Base-by-base conservation (phyloP, 331 rosid species). In the Arachis monticola region DNA sequence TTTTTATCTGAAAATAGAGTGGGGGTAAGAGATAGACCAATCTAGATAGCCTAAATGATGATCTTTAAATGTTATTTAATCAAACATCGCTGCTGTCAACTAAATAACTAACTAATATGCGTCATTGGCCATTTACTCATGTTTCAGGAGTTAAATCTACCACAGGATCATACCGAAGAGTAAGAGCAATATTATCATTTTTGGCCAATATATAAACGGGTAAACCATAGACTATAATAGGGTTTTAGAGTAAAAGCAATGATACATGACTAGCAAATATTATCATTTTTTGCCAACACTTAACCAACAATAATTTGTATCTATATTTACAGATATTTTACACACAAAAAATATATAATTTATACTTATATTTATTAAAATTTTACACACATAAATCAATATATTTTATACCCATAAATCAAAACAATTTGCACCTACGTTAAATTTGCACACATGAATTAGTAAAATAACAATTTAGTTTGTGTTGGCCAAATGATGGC, bases 81-180 rank as follows among this genome's bases (percentile, higher is more conserved):
- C 51, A 42, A 42, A 42, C 8, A 64, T 50, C 44, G 22, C 67
- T 63, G 68, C 51, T 13, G 31, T 41, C 68, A 62, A 62, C 48
- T 40, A 35, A 38, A 35, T 63, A 7, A 40, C 50, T 38, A 41
- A 32, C 14, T 12, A 7, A 31, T 41, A 12, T 13, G 50, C 45
- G 1, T 63, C 50, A 31, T 31, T 8, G 52, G 40, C 13, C 50
- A 10, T 46, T 14, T 17, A 17, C 17, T 53, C 64, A 40, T 64
- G 9, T 53, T 69, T 22, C 62, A 7, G 4, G 51, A 55, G 55
- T 55, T 40, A 14, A 53, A 40, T 55, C 17, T 40, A 6, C 45
- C 45, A 70, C 17, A 14, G 2, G 40, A 40, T 59, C 62, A 70
- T 14, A 40, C 13, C 75, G 5, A 56, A 56, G 41, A 9, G 55